Conservation (phyloP, 306 rosid genomes). For the Pterocarpus santalinus region DNA sequence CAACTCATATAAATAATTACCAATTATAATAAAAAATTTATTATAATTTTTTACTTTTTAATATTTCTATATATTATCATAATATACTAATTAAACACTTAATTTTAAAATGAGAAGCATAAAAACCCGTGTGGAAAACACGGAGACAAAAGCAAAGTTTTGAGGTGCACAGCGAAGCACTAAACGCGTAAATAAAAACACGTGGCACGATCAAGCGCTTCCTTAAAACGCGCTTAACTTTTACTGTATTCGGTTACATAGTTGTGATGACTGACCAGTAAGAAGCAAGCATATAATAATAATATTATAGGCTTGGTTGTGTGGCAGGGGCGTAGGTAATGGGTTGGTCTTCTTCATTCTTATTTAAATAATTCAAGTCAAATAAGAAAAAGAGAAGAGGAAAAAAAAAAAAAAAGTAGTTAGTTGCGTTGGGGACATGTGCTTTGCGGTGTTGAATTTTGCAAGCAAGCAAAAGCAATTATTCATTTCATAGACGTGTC, state of each 20-base stretch:
- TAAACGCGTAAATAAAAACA: not conserved
- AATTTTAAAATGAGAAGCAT: not conserved
- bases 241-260: not conserved
- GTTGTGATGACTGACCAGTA: not conserved
- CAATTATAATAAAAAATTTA: too few relatives aligned
- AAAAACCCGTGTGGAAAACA: not conserved
- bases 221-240: not conserved
- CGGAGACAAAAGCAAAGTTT: not conserved
- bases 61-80: too few relatives aligned
- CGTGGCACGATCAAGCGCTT: not conserved
- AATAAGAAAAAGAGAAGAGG: not conserved
- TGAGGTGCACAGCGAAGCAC: not conserved
- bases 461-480: conserved; percentile 14
- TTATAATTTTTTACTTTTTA: too few relatives aligned
- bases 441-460: conserved; percentile 14
- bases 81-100: too few relatives aligned
- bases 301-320: not conserved
- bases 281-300: not conserved
- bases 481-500: conserved; percentile 8
- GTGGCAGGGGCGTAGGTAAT: not conserved
- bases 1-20: too few relatives aligned
- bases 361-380: not conserved
- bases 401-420: not conserved
- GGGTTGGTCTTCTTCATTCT: not conserved
- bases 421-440: conserved; percentile 33